Percentiles rank a stretch among this genome's conserved stretches.
phyloP scores from a whole-genome alignment of 2,329 filamentous ascomycete species.

The Ophiosphaerella narmari region DNA sequence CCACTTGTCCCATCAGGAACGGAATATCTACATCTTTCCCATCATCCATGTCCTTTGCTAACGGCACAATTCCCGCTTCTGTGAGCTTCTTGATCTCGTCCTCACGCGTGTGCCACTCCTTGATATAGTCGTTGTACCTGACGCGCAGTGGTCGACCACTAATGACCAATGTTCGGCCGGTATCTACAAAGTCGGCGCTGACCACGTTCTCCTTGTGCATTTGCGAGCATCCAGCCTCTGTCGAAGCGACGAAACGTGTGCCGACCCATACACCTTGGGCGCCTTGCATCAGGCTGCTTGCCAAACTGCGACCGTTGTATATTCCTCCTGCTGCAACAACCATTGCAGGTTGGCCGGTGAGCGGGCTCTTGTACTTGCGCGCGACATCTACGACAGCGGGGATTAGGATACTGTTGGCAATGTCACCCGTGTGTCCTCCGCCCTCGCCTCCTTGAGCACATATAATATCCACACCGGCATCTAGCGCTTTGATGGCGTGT shows the following conservation, averaged over 20 bases:
- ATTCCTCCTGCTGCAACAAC: constrained; percentile 92
- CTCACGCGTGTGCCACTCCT: constrained; percentile 77
- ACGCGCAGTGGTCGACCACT: constrained; percentile 81
- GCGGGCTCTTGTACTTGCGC: constrained; percentile 68
- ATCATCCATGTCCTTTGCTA: constrained; percentile 81
- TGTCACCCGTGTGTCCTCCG: constrained; percentile 88
- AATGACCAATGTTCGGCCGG: constrained; percentile 79
- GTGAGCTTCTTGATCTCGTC: constrained; percentile 77
- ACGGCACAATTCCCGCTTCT: constrained; percentile 75
- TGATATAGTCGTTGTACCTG: constrained; percentile 81
- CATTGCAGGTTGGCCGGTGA: constrained; percentile 72
- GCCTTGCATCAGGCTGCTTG: constrained; percentile 83
- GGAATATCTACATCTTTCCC: constrained; percentile 83
- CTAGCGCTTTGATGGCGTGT: constrained; percentile 86
- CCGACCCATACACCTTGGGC: constrained; percentile 92
- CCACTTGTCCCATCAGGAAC: constrained; percentile 93
- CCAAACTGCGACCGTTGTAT: constrained; percentile 78
- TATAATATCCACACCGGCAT: constrained; percentile 85
- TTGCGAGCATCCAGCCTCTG: constrained; percentile 79
- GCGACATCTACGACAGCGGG: constrained; percentile 88
- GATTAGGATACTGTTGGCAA: constrained; percentile 83
- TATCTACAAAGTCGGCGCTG: constrained; percentile 76
- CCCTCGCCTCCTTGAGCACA: constrained; percentile 94
- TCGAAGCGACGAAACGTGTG: constrained; percentile 83
- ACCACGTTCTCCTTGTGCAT: constrained; percentile 86